Percentiles rank a stretch among this genome's conserved stretches.
phyloP scores from a whole-genome alignment of 83 land plant species.

The Larix sibirica region DNA sequence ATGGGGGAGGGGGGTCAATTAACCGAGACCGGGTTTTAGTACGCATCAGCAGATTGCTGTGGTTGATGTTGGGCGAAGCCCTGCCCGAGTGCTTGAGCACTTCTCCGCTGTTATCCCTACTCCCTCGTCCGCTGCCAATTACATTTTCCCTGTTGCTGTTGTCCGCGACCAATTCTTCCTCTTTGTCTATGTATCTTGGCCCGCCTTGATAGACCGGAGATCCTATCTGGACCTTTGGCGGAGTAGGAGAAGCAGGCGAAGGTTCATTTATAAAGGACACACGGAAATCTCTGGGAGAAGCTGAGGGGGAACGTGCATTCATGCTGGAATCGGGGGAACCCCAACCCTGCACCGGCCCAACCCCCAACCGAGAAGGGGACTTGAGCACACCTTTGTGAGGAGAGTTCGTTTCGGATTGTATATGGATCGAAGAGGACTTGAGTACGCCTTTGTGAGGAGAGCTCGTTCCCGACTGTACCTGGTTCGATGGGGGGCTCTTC shows the following conservation, averaged over 20 bases:
- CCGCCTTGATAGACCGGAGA: constrained; percentile 5
- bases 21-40: constrained; percentile 52
- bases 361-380: not conserved
- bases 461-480: no score
- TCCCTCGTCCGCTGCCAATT: not conserved
- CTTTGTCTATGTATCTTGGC: not conserved
- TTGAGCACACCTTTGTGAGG: not conserved
- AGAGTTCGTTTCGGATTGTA: not conserved
- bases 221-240: not conserved
- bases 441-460: no score
- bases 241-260: no score
- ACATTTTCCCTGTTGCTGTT: not conserved
- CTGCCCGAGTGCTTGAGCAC: constrained; percentile 50
- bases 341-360: no score
- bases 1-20: constrained; percentile 34
- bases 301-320: constrained; percentile 1
- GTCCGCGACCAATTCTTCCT: not conserved
- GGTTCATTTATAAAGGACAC: not conserved
- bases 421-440: no score
- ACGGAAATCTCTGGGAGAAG: not conserved
- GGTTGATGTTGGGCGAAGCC: constrained; percentile 23
- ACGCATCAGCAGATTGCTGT: constrained; percentile 14
- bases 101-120: constrained; percentile 13
- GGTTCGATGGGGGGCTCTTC: no score
- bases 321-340: not conserved